phyloP scores from a whole-genome alignment of 1,284 basidiomycete species.

The Ceratobasidium sp. region DNA sequence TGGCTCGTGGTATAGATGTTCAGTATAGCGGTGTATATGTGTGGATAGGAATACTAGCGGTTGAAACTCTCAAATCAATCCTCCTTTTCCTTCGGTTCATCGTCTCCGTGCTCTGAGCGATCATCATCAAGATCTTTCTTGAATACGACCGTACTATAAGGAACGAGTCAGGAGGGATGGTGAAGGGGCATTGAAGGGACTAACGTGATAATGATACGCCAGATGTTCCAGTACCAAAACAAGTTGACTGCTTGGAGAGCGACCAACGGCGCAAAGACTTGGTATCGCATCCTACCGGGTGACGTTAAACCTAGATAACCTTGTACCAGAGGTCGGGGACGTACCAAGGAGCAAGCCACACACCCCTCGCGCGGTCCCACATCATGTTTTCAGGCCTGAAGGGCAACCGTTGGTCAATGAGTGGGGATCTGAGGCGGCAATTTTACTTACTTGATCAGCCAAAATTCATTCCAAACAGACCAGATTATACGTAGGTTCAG shows the following conservation, averaged over 20 bases:
- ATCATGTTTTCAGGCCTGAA: constrained; percentile 58
- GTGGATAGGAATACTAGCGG: background rate
- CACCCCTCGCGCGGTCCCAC: constrained; percentile 69
- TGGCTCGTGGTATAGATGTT: background rate
- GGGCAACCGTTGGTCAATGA: background rate
- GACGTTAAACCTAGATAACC: background rate
- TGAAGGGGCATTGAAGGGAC: constrained; percentile 45
- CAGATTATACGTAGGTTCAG: constrained; percentile 86
- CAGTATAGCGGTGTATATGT: background rate
- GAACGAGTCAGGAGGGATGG: background rate
- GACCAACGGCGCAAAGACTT: constrained; percentile 76
- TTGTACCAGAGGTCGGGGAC: constrained; percentile 17
- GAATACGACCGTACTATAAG: constrained; percentile 47
- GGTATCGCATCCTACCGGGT: constrained; percentile 69
- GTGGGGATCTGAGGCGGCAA: constrained; percentile 11
- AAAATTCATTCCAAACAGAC: constrained; percentile 84
- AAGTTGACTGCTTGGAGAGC: constrained; percentile 82
- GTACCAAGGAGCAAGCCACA: constrained; percentile 70
- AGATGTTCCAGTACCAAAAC: constrained; percentile 88
- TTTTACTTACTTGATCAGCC: constrained; percentile 73
- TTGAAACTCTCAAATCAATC: background rate
- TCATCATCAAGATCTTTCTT: constrained; percentile 51
- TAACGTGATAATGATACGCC: constrained; percentile 67
- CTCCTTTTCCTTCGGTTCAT: constrained; percentile 47
- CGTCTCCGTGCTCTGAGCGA: constrained; percentile 56